Percentiles rank a stretch among this genome's conserved stretches.
Evolutionary conservation across 495 filamentous ascomycete species (phyloP).

Genomic region (Glonium stellatum): DNA sequence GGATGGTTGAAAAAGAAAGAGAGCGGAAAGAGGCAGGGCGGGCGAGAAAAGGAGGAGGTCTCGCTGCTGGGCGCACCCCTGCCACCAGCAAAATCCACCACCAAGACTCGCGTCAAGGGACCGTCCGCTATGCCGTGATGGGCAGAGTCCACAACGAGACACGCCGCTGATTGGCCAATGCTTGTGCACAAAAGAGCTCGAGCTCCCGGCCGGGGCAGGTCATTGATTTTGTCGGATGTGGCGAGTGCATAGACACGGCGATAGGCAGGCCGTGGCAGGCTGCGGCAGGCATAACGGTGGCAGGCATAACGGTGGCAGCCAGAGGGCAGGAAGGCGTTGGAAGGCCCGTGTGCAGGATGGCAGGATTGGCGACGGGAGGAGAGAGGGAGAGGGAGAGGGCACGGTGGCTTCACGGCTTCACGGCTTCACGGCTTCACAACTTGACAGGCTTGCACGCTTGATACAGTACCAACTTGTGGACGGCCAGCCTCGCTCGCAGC

Average conservation of each 20-base stretch:
- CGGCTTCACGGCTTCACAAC: background rate
- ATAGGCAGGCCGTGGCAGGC: background rate
- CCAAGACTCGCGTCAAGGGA: background rate
- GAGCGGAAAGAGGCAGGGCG: conserved; percentile 30
- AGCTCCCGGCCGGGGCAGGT: background rate
- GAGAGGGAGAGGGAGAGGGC: background rate
- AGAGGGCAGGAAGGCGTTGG: too few relatives aligned
- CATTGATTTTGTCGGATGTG: background rate
- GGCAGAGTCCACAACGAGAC: background rate
- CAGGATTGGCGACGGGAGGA: too few relatives aligned
- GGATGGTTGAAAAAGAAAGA: conserved; percentile 31
- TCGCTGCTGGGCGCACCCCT: background rate
- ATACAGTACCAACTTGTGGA: too few relatives aligned
- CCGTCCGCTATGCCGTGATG: background rate
- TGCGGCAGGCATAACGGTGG: too few relatives aligned
- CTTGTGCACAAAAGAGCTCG: background rate
- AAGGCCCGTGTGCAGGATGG: too few relatives aligned
- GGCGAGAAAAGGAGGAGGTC: conserved; percentile 7
- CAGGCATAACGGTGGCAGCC: too few relatives aligned
- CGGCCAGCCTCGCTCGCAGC: too few relatives aligned
- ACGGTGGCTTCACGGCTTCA: background rate
- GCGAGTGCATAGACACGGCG: background rate
- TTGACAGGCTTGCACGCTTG: background rate
- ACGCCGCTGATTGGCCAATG: background rate
- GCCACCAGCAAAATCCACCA: background rate